These are phyloP conservation scores for Hypoxylon rickii DNA, from an alignment of 495 filamentous ascomycete genomes.

Conservation along the genomic window DNA sequence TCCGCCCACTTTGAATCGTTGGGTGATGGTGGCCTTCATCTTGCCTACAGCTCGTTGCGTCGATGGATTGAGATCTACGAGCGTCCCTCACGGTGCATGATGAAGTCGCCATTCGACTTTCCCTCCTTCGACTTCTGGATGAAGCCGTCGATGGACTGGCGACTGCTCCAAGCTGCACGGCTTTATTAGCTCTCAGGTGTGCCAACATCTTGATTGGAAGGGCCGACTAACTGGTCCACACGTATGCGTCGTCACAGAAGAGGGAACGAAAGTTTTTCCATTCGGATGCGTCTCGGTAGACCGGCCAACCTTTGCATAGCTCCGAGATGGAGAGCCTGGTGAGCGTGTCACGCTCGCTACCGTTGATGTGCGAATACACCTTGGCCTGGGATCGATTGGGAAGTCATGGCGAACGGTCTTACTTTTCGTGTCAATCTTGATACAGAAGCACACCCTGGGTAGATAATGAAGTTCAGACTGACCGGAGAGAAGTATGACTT, in stretches of 20 bases:
- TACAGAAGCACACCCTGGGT: background rate
- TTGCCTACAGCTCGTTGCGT: conserved; percentile 65
- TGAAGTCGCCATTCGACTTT: conserved; percentile 65
- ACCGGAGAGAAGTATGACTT: background rate
- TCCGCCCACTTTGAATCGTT: conserved; percentile 57
- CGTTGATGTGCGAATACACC: conserved; percentile 61
- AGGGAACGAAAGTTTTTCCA: conserved; percentile 68
- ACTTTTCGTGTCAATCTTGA: background rate
- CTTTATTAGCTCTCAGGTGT: background rate
- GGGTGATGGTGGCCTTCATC: conserved; percentile 73
- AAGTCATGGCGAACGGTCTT: conserved; percentile 43
- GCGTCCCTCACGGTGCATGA: conserved; percentile 68
- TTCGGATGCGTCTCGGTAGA: conserved; percentile 67
- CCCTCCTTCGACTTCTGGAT: conserved; percentile 63
- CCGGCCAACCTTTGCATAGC: conserved; percentile 70
- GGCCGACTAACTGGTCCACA: conserved; percentile 59
- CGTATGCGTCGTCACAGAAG: conserved; percentile 60
- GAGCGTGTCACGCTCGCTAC: conserved; percentile 50
- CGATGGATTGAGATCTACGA: conserved; percentile 56
- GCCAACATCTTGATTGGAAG: background rate
- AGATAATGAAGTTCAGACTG: background rate
- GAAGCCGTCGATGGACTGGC: conserved; percentile 58
- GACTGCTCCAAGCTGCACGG: conserved; percentile 58
- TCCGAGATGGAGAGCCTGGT: conserved; percentile 62
- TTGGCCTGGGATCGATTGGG: conserved; percentile 48